Conservation (phyloP, 108 stramenopile species). For the Cylindrotheca fusiformis region DNA sequence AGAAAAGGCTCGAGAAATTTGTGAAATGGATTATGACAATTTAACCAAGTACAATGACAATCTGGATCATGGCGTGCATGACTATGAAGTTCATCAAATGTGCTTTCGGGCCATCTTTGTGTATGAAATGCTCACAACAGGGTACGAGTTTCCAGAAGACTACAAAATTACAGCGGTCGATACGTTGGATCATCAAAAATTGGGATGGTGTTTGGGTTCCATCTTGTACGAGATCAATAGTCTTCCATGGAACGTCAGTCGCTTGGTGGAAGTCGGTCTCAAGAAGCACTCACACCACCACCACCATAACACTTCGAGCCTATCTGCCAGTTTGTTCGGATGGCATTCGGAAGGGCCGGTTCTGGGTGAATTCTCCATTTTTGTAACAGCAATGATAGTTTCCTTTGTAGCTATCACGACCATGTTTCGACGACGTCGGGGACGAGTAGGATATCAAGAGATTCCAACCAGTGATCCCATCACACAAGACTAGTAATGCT, state of each 20-base stretch:
- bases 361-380: no score
- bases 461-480: no score
- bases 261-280: background rate
- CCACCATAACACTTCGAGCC: no score
- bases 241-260: conserved; percentile 13
- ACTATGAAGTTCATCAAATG: conserved; percentile 42
- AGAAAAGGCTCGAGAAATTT: conserved; percentile 47
- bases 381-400: no score
- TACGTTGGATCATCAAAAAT: conserved; percentile 72
- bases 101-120: conserved; percentile 83
- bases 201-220: conserved; percentile 86
- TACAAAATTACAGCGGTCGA: conserved; percentile 69
- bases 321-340: no score
- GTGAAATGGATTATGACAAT: conserved; percentile 46
- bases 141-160: conserved; percentile 68
- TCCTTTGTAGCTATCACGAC: no score
- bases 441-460: no score
- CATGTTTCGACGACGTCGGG: no score
- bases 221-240: conserved; percentile 93
- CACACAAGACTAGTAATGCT: no score
- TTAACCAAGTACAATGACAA: conserved; percentile 51
- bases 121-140: conserved; percentile 61
- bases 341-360: no score
- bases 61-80: conserved; percentile 5
- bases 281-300: no score